These are phyloP conservation scores for Glutinoglossum americanum DNA, from an alignment of 495 filamentous ascomycete genomes.

Conservation along the genomic window DNA sequence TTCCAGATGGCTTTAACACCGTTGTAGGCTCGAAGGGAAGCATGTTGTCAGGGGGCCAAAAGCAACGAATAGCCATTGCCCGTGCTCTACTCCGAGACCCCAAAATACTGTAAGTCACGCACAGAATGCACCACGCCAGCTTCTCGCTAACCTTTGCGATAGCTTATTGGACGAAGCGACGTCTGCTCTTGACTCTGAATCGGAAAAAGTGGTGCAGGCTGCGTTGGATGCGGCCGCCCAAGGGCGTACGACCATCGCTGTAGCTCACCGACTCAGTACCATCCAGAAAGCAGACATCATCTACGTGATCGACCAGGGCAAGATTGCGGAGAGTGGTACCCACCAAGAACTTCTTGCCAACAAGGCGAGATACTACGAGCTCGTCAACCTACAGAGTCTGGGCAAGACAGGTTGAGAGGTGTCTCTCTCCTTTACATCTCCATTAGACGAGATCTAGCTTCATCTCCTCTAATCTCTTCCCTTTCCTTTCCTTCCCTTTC, in stretches of 20 bases:
- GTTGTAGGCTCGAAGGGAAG: conserved; percentile 56
- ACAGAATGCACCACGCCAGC: neutral
- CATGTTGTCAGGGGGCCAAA: conserved; percentile 65
- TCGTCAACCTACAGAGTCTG: conserved; percentile 62
- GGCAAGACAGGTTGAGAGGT: conserved; percentile 23
- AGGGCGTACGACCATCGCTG: conserved; percentile 58
- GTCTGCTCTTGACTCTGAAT: conserved; percentile 59
- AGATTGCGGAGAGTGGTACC: conserved; percentile 50
- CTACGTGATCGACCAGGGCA: conserved; percentile 62
- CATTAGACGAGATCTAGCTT: too few relatives aligned
- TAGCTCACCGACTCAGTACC: conserved; percentile 56
- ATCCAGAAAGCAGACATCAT: conserved; percentile 72
- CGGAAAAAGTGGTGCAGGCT: conserved; percentile 63
- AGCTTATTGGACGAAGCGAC: conserved; percentile 63
- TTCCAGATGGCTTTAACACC: conserved; percentile 46
- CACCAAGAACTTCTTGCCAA: conserved; percentile 44
- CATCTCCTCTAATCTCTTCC: too few relatives aligned
- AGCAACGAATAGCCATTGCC: conserved; percentile 62
- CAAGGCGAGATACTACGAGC: conserved; percentile 50
- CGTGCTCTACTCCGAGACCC: conserved; percentile 51
- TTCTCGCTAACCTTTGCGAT: neutral
- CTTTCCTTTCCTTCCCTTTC: too few relatives aligned
- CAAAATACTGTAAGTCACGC: conserved; percentile 25
- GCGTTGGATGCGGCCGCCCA: conserved; percentile 54
- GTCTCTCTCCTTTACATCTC: neutral